Evolutionary conservation across 192 early-diverging fungal genomes (phyloP), one percentile per base, ranked within the genome.

Genomic region (Backusella psychrophila): DNA sequence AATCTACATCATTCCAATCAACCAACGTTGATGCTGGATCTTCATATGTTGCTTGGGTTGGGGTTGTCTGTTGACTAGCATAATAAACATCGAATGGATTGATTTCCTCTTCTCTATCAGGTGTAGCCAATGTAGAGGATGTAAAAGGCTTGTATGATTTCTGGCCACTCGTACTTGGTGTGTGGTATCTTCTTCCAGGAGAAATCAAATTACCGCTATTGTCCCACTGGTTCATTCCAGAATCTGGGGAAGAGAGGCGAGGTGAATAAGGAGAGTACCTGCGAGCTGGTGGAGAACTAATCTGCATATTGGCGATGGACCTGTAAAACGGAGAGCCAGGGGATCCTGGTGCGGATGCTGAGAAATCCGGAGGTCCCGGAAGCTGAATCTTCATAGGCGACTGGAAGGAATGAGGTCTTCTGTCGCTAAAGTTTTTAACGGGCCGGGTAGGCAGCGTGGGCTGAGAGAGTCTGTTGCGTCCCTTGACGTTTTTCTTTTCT

Each of bases 401-500:
- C 44, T 29, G 75, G 26, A 41, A 70, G 68, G 73, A 75, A 53
- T 26, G 36, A 19, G 70, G 70, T 42, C 29, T 49, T 15, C 76
- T 70, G 41, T 77, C 69, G 39, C 52, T 72, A 15, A 70, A 77
- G 23, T 56, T 69, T 6, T 49, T 49, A 6, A 49, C 46, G 5
- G 76, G 70, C 0, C 70, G 70, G 17, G 11, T 17, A 7, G 49
- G 29, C 14, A 66, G 46, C 14, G 66, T 66, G 0, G 72, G 71
- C 26, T 80, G 69, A 15, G 79, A 76, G 21, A 46, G 59, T 12
- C 63, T 71, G 15, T 67, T 56, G 44, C 42, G 38, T 21, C 72
- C 83, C 69, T 84, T 85, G 39, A 88, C 81, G 8, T 76, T 23
- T 15, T 88, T 85, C 15, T 81, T 77, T 81, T 93, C 92, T 7